Conservation (phyloP, 495 filamentous ascomycete species). For the Aspergillus funiculosus region DNA sequence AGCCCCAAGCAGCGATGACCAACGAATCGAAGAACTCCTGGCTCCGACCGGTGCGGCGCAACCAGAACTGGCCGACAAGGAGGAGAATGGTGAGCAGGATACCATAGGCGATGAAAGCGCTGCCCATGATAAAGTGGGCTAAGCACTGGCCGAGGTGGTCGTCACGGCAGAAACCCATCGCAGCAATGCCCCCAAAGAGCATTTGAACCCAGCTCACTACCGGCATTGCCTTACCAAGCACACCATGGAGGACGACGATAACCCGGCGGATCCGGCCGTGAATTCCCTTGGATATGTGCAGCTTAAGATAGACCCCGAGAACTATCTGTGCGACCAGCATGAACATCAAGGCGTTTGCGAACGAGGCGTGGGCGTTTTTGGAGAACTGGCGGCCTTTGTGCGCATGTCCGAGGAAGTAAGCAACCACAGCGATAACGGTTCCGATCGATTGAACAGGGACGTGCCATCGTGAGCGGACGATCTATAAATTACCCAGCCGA, state of each 20-base stretch:
- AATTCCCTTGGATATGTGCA: conserved; percentile 80
- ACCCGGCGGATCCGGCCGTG: conserved; percentile 69
- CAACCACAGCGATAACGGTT: conserved; percentile 67
- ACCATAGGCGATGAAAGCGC: conserved; percentile 91
- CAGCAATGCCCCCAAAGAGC: conserved; percentile 91
- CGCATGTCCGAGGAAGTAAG: conserved; percentile 84
- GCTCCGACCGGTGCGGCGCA: conserved; percentile 74
- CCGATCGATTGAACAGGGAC: conserved; percentile 80
- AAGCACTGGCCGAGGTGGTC: conserved; percentile 91
- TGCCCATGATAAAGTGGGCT: conserved; percentile 98
- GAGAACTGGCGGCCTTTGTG: conserved; percentile 87
- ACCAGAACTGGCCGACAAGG: conserved; percentile 81
- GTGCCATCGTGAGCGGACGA: conserved; percentile 87
- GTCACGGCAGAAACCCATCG: conserved; percentile 86
- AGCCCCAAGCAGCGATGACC: conserved; percentile 89
- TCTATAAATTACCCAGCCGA: conserved; percentile 44
- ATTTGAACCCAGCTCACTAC: conserved; percentile 90
- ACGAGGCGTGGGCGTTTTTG: conserved; percentile 74
- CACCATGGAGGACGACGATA: conserved; percentile 66
- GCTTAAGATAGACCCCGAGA: conserved; percentile 79
- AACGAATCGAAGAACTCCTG: conserved; percentile 97
- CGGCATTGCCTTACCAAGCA: conserved; percentile 83
- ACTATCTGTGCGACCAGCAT: conserved; percentile 70
- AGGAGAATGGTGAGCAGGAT: conserved; percentile 81
- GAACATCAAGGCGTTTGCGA: conserved; percentile 74